Conservation (phyloP, 495 filamentous ascomycete species). For the Talaromyces trachyspermus region DNA sequence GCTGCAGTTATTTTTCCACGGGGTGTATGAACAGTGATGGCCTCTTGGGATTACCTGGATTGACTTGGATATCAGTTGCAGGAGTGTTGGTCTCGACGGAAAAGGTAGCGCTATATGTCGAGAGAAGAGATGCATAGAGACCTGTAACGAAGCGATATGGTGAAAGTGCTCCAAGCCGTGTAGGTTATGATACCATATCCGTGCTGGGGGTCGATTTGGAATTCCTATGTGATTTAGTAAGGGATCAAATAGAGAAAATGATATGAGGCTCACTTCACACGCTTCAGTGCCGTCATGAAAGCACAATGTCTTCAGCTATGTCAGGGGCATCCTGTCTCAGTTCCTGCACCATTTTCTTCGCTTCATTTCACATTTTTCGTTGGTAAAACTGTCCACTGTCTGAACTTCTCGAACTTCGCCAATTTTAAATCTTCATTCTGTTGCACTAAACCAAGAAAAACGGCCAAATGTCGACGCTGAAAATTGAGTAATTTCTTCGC, state of each 20-base stretch:
- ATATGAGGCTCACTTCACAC: constrained; percentile 16
- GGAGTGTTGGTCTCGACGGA: constrained; percentile 32
- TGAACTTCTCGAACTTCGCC: constrained; percentile 26
- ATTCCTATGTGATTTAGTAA: constrained; percentile 5
- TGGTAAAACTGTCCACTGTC: constrained; percentile 30
- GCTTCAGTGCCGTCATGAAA: constrained; percentile 18
- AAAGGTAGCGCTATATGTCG: constrained; percentile 15
- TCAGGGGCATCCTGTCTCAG: constrained; percentile 27
- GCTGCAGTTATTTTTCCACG: constrained; percentile 26
- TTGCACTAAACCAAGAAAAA: constrained; percentile 9
- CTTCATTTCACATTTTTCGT: constrained; percentile 24
- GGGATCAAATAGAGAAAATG: background rate
- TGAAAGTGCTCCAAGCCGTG: constrained; percentile 29
- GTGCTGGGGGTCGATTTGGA: constrained; percentile 4
- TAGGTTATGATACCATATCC: constrained; percentile 22
- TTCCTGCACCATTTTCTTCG: constrained; percentile 21
- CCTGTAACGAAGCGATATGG: constrained; percentile 37
- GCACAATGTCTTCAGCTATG: constrained; percentile 11
- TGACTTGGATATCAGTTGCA: constrained; percentile 11
- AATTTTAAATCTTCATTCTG: background rate
- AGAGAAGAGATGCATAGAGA: constrained; percentile 27
- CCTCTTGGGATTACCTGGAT: background rate
- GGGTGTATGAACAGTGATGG: constrained; percentile 25
- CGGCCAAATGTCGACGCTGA: constrained; percentile 1
- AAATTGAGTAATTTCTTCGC: constrained; percentile 9